These are phyloP conservation scores for Beta corolliflora DNA, from an alignment of 179 eudicot species.

Conservation along the genomic window DNA sequence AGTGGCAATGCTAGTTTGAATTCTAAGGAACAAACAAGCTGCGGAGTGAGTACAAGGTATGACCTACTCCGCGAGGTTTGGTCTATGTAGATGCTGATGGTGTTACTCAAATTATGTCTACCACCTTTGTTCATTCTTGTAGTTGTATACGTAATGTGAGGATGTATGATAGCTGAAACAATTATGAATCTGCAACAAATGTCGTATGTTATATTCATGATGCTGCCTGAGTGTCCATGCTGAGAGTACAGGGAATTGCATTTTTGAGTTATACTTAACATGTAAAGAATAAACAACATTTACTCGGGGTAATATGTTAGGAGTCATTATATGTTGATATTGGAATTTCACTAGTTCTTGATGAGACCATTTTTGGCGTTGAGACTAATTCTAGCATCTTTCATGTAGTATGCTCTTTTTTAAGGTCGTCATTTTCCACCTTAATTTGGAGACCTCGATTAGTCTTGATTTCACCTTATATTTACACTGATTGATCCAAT, in stretches of 20 bases:
- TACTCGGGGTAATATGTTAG: not conserved
- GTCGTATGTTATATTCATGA: not conserved
- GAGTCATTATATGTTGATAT: too few species aligned
- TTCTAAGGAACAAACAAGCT: slow-evolving; percentile 24
- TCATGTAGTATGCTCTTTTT: too few species aligned
- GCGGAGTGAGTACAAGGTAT: slow-evolving; percentile 58
- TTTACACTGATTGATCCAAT: too few species aligned
- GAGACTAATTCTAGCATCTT: too few species aligned
- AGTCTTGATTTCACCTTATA: too few species aligned
- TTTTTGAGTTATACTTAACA: not conserved
- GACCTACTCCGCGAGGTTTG: slow-evolving; percentile 85
- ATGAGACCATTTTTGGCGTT: too few species aligned
- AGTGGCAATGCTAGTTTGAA: slow-evolving; percentile 35
- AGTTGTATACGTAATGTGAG: slow-evolving; percentile 19
- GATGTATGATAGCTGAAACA: not conserved
- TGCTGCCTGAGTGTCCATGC: not conserved
- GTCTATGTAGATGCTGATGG: slow-evolving; percentile 39
- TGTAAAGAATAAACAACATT: slow-evolving; percentile 13
- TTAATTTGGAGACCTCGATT: too few species aligned
- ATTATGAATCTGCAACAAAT: slow-evolving; percentile 15
- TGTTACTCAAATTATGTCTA: not conserved
- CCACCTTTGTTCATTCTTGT: slow-evolving; percentile 2
- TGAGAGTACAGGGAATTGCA: slow-evolving; percentile 5
- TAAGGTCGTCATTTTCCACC: too few species aligned
- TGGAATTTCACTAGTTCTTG: too few species aligned